A percentile compares a stretch with the other conserved stretches of the same genome.
Evolutionary conservation across 2,329 filamentous ascomycete species (phyloP).

Genomic region (Microcyclospora tardicrescens): DNA sequence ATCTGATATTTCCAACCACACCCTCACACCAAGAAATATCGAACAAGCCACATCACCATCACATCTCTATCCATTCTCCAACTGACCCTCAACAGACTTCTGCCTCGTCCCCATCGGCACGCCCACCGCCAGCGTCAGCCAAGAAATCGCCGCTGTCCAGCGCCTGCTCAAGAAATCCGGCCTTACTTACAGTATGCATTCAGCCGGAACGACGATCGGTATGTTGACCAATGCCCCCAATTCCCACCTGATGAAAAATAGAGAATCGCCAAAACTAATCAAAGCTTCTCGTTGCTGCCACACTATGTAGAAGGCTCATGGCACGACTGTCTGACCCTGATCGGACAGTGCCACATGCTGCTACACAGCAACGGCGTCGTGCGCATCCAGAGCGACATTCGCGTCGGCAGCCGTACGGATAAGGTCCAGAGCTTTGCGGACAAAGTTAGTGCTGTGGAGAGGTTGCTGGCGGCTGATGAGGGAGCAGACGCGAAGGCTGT

Average conservation of each 20-base stretch:
- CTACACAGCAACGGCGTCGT: slow-evolving; percentile 66
- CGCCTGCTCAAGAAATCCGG: slow-evolving; percentile 69
- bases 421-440: slow-evolving; percentile 71
- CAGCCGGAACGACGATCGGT: slow-evolving; percentile 87
- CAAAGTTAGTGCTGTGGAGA: slow-evolving; percentile 55
- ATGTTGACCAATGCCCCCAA: too few species aligned
- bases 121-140: slow-evolving; percentile 36
- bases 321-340: slow-evolving; percentile 73
- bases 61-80: too few species aligned
- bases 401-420: slow-evolving; percentile 74
- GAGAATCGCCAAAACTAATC: too few species aligned
- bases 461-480: slow-evolving; percentile 32
- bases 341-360: slow-evolving; percentile 68
- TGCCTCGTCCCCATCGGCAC: slow-evolving; percentile 70
- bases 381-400: slow-evolving; percentile 78
- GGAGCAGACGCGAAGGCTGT: slow-evolving; percentile 1
- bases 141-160: slow-evolving; percentile 79
- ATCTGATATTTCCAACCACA: too few species aligned
- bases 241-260: too few species aligned
- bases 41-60: too few species aligned
- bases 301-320: slow-evolving; percentile 64
- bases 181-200: slow-evolving; percentile 78
- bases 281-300: too few species aligned
- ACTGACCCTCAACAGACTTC: slow-evolving; percentile 46
- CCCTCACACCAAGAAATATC: too few species aligned